Conservation (phyloP, 2,329 filamentous ascomycete species). For the Berkeleyomyces basicola region DNA sequence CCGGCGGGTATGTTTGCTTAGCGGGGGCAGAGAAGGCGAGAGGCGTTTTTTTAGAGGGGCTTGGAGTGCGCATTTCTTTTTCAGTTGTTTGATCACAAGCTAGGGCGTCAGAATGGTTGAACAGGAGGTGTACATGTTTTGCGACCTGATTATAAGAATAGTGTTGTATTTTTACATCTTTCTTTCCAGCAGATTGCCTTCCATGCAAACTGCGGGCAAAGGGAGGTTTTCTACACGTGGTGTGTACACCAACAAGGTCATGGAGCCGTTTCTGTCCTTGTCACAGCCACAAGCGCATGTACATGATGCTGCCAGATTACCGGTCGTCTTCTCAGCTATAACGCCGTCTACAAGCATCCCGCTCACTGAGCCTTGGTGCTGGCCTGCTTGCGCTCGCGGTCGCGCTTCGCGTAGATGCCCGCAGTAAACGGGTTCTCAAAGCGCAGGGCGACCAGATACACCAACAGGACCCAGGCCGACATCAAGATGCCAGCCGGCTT, state of each 20-base stretch:
- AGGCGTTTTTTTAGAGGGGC: background rate
- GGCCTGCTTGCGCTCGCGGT: slow-evolving; percentile 30
- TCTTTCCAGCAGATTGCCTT: no score
- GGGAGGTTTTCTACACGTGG: no score
- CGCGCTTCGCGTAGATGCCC: slow-evolving; percentile 68
- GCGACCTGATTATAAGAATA: no score
- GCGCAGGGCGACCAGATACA: slow-evolving; percentile 65
- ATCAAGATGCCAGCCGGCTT: slow-evolving; percentile 74
- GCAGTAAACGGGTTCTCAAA: slow-evolving; percentile 93
- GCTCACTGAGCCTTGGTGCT: slow-evolving; percentile 23
- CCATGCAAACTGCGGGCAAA: no score
- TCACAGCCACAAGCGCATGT: background rate
- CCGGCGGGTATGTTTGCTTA: slow-evolving; percentile 31
- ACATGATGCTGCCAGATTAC: background rate
- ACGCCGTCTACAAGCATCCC: background rate
- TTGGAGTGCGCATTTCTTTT: no score
- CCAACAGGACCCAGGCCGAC: slow-evolving; percentile 54
- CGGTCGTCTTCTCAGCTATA: no score
- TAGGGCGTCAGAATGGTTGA: no score
- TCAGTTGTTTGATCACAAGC: no score
- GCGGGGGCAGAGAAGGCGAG: background rate
- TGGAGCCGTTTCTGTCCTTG: no score
- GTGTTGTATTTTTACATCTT: no score
- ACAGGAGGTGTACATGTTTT: no score
- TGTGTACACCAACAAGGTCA: no score